phyloP scores from a whole-genome alignment of 1,284 basidiomycete species.

The Fomes fomentarius region DNA sequence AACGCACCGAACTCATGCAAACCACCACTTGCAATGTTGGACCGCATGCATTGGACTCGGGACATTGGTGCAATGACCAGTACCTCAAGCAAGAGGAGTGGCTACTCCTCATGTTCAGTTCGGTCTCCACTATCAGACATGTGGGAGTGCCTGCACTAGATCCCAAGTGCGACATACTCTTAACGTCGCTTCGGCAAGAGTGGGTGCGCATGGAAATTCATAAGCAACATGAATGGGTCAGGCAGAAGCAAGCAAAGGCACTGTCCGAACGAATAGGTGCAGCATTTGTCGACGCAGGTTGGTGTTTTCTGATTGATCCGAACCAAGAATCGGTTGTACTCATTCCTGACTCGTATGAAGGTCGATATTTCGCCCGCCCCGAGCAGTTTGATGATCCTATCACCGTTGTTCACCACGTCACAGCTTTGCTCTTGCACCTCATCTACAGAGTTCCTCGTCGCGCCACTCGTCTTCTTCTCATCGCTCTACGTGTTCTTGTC shows the following conservation, averaged over 20 bases:
- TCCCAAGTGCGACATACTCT: not conserved
- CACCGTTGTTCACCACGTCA: slow-evolving; percentile 3
- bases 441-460: slow-evolving; percentile 9
- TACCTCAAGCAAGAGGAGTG: slow-evolving; percentile 6
- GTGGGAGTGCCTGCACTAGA: no score
- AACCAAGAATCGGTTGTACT: no score
- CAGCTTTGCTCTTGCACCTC: slow-evolving; percentile 7
- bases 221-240: slow-evolving; percentile 9
- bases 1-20: no score
- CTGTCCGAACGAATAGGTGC: not conserved
- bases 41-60: not conserved
- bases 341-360: not conserved
- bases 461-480: slow-evolving; percentile 1
- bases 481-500: not conserved
- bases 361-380: not conserved
- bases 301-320: no score
- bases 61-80: not conserved
- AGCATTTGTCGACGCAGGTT: not conserved
- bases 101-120: not conserved
- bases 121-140: no score
- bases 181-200: not conserved
- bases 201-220: not conserved
- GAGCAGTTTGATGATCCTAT: not conserved
- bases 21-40: slow-evolving; percentile 1
- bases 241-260: not conserved